These are phyloP conservation scores for Curvularia sp. DNA, from an alignment of 2,329 filamentous ascomycete species.

Conservation along the genomic window DNA sequence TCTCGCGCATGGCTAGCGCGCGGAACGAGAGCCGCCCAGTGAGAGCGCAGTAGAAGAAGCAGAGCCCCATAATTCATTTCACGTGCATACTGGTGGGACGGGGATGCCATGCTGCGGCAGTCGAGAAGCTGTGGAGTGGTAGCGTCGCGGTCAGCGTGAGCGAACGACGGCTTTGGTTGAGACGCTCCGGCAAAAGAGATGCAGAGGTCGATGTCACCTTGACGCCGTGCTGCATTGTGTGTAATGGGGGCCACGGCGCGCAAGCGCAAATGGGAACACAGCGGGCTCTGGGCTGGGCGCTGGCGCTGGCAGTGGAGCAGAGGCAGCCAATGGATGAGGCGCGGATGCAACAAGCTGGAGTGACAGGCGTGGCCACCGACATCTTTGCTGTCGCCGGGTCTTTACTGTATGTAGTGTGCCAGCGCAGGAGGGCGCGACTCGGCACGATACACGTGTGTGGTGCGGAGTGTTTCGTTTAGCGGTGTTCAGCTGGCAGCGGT, in stretches of 20 bases:
- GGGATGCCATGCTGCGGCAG: slow-evolving; percentile 30
- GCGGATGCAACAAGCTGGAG: slow-evolving; percentile 26
- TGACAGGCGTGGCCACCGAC: slow-evolving; percentile 18
- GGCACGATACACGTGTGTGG: slow-evolving; percentile 26
- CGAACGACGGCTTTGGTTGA: slow-evolving; percentile 26
- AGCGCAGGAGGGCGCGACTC: slow-evolving; percentile 13
- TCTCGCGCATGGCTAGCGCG: slow-evolving; percentile 34
- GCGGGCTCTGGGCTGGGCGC: slow-evolving; percentile 31
- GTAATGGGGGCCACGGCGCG: slow-evolving; percentile 25
- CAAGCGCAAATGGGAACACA: slow-evolving; percentile 29
- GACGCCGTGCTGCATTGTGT: slow-evolving; percentile 28
- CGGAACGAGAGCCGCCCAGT: slow-evolving; percentile 32
- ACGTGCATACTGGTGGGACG: slow-evolving; percentile 34
- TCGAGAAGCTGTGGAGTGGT: slow-evolving; percentile 33
- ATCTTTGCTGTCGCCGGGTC: slow-evolving; percentile 2
- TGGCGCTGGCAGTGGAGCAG: slow-evolving; percentile 27
- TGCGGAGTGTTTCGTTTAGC: slow-evolving; percentile 28
- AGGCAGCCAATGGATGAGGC: slow-evolving; percentile 25
- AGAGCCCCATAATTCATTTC: slow-evolving; percentile 47
- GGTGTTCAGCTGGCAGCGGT: slow-evolving; percentile 31
- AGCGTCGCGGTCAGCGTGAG: slow-evolving; percentile 23
- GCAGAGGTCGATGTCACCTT: slow-evolving; percentile 27
- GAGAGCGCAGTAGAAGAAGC: slow-evolving; percentile 22
- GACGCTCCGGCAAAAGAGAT: slow-evolving; percentile 17
- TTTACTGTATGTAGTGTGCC: slow-evolving; percentile 1